Base-by-base conservation (phyloP, 768 basidiomycete species). In the Mrakia hoshinonis region DNA sequence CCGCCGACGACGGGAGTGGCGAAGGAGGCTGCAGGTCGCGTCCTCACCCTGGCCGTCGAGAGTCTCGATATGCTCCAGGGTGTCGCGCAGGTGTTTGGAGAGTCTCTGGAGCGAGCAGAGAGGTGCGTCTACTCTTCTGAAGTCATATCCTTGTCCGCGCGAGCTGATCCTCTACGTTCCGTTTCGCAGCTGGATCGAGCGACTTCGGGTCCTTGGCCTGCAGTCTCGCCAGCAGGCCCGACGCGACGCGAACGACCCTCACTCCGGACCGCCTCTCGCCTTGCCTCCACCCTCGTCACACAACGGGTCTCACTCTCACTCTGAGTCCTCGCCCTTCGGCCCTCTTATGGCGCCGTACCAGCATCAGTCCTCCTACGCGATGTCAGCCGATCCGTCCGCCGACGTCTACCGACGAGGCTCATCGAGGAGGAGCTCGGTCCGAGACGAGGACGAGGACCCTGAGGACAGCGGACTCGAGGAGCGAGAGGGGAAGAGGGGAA, bases 31-130 rank as follows among this genome's bases (percentile, higher is more conserved):
- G 90, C 92, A 12, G 88, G 90, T 78, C 82, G 89, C 64, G 87
- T 95, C 24, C 78, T 95, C 74, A 86, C 87, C 10, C 85, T 95
- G 11, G 91, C 92, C 15, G 89, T 89, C 18, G 93, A 95, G 81
- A 92, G 91, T 77, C 77, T 95, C 79, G 92, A 95, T 77, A 94
- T 93, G 91, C 87, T 95, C 83, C 83, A 87, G 36, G 86, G 89
- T 36, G 90, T 93, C 36, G 90, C 90, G n/a, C 84, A 85, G 4
- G 90, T 94, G 29, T 89, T 94, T 73, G 88, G 87, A 76, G 92
- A 93, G 73, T 90, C 87, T 73, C 81, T 94, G 79, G 91, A 93
- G 78, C 83, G 88, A 68, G 92, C 92, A 38, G 92, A 94, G 78
- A 85, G 88, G 86, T 91, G 26, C 34, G 78, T 75, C 29, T 12